These are phyloP conservation scores for Pichia sp. DNA, from an alignment of 1,139 yeast species.

Conservation along the genomic window DNA sequence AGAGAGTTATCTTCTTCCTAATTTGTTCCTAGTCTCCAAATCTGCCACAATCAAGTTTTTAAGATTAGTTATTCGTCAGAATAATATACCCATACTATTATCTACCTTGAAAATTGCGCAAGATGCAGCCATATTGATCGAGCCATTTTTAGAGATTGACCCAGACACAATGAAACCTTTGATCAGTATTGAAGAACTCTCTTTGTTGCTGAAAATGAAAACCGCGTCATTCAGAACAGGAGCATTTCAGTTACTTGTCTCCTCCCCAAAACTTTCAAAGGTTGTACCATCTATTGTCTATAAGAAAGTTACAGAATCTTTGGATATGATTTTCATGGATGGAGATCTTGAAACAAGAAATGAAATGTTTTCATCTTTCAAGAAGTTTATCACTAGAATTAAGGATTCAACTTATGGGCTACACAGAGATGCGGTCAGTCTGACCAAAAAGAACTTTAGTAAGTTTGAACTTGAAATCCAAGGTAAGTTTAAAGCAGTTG, in stretches of 20 bases:
- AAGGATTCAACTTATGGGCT: slow-evolving; percentile 62
- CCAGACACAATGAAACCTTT: slow-evolving; percentile 23
- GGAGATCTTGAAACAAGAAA: slow-evolving; percentile 64
- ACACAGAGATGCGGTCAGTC: slow-evolving; percentile 43
- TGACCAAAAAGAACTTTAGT: slow-evolving; percentile 31
- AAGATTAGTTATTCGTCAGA: slow-evolving; percentile 17
- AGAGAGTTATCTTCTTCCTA: slow-evolving; percentile 58
- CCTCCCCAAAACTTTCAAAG: slow-evolving; percentile 57
- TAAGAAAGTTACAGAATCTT: slow-evolving; percentile 38
- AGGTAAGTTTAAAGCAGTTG: slow-evolving; percentile 30
- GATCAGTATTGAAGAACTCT: slow-evolving; percentile 36
- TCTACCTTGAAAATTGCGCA: slow-evolving; percentile 64
- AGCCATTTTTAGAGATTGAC: slow-evolving; percentile 42
- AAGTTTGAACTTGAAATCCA: slow-evolving; percentile 36
- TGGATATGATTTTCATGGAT: slow-evolving; percentile 55
- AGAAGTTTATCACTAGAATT: slow-evolving; percentile 57
- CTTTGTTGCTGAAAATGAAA: slow-evolving; percentile 39
- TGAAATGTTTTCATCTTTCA: slow-evolving; percentile 54
- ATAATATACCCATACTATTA: slow-evolving; percentile 42
- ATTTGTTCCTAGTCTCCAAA: slow-evolving; percentile 51
- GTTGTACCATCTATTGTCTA: slow-evolving; percentile 47
- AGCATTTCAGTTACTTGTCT: slow-evolving; percentile 56
- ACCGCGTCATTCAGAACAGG: slow-evolving; percentile 49
- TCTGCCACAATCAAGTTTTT: slow-evolving; percentile 40
- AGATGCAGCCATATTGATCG: slow-evolving; percentile 48